Evolutionary conservation across 345 rosid genomes (phyloP).

Genomic region (Cardiospermum halicacabum): DNA sequence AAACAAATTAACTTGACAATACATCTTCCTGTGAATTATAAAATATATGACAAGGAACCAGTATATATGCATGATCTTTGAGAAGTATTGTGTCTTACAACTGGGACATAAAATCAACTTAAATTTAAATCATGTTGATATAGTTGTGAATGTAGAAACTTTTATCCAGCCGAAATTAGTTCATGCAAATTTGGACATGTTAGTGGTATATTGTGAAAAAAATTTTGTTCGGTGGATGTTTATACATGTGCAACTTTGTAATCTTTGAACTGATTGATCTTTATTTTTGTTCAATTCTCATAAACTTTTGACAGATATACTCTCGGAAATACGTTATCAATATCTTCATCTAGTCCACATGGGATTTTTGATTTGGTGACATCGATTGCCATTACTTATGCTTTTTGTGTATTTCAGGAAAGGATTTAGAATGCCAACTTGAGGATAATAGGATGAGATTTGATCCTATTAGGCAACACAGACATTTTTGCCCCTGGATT

Average conservation of each 20-base stretch:
- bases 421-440: slow-evolving; percentile 16
- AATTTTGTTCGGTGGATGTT: not conserved
- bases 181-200: not conserved
- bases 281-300: not conserved
- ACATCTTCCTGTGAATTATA: too few species aligned
- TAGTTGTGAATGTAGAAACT: not conserved
- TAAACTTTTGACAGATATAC: too few species aligned
- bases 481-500: slow-evolving; percentile 97
- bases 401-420: slow-evolving; percentile 31
- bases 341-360: not conserved
- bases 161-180: not conserved
- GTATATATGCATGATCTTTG: too few species aligned
- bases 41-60: too few species aligned
- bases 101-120: not conserved
- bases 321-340: not conserved
- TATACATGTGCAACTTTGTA: slow-evolving; percentile 13
- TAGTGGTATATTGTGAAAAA: not conserved
- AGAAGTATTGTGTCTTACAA: too few species aligned
- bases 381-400: slow-evolving; percentile 5
- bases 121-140: not conserved
- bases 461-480: slow-evolving; percentile 87
- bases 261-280: slow-evolving; percentile 2
- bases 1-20: too few species aligned
- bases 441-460: slow-evolving; percentile 57
- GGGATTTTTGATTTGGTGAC: slow-evolving; percentile 6